These are phyloP conservation scores for Rhodamnia rubescens DNA, from an alignment of 345 rosid genomes.

Conservation along the genomic window DNA sequence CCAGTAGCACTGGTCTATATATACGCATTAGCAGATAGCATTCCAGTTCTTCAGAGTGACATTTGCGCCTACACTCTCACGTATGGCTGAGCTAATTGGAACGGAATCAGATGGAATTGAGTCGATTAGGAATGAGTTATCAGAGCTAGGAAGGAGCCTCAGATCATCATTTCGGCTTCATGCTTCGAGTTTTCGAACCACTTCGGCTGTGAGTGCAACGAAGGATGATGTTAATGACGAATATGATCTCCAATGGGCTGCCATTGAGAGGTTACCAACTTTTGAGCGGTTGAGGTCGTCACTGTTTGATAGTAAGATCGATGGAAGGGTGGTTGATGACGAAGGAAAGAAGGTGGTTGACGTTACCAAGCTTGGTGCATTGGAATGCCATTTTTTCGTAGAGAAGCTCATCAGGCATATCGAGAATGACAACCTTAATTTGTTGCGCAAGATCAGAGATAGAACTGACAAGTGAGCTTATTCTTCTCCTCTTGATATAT, in stretches of 20 bases:
- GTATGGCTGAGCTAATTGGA: constrained; percentile 43
- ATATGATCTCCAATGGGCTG: constrained; percentile 48
- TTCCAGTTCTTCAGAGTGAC: not conserved
- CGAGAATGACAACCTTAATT: constrained; percentile 51
- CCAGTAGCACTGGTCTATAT: not conserved
- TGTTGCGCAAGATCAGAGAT: constrained; percentile 32
- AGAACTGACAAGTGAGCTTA: constrained; percentile 42
- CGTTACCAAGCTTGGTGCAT: constrained; percentile 45
- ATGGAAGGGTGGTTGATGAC: not conserved
- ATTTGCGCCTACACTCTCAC: not conserved
- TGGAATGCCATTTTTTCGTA: constrained; percentile 39
- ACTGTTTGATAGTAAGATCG: constrained; percentile 19
- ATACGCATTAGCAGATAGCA: not conserved
- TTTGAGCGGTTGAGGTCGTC: constrained; percentile 43
- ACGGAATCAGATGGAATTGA: constrained; percentile 43
- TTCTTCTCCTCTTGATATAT: not conserved
- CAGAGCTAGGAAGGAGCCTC: constrained; percentile 56
- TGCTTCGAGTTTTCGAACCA: constrained; percentile 33
- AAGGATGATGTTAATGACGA: constrained; percentile 24
- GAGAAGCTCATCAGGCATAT: constrained; percentile 58
- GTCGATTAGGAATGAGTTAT: constrained; percentile 44
- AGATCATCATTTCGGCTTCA: constrained; percentile 42
- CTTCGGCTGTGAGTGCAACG: constrained; percentile 11
- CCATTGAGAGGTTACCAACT: constrained; percentile 62
- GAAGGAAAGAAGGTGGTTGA: constrained; percentile 29